A percentile compares a stretch with the other conserved stretches of the same genome.
phyloP scores from a whole-genome alignment of 177 flowering plant genomes.

The Vitis hybrid region DNA sequence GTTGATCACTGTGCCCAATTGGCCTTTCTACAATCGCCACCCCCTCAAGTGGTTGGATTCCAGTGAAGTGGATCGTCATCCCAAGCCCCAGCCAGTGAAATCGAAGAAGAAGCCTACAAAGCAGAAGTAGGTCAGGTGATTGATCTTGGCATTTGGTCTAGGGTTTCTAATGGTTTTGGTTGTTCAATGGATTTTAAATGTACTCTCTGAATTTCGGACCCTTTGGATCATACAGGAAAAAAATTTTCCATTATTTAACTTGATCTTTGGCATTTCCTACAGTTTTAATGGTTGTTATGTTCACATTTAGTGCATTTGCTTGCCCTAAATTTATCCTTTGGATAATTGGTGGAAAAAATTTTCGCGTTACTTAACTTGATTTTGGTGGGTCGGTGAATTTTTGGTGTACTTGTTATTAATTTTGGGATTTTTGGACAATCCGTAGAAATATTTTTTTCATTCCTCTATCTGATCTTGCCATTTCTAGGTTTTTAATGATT shows the following conservation, averaged over 20 bases:
- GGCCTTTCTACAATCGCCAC: constrained; percentile 90
- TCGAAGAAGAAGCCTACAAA: constrained; percentile 66
- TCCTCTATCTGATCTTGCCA: no score
- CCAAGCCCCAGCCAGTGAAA: constrained; percentile 52
- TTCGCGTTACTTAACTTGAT: no score
- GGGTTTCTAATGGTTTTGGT: neutral
- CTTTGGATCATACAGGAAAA: no score
- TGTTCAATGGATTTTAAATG: neutral
- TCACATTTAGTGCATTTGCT: no score
- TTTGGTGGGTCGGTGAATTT: no score
- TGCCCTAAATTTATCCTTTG: no score
- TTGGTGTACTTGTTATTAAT: no score
- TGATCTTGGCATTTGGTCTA: constrained; percentile 2
- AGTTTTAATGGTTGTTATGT: no score
- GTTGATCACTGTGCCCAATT: constrained; percentile 73
- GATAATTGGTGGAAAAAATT: no score
- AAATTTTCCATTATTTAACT: neutral
- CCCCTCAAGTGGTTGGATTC: constrained; percentile 90
- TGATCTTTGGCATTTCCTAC: neutral
- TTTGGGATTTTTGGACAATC: no score
- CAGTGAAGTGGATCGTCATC: constrained; percentile 65
- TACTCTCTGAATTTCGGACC: neutral
- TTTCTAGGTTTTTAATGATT: no score
- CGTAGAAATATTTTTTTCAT: no score
- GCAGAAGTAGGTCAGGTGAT: constrained; percentile 47